phyloP scores from a whole-genome alignment of 164 flowering plant genomes.

The Stephania japonica region DNA sequence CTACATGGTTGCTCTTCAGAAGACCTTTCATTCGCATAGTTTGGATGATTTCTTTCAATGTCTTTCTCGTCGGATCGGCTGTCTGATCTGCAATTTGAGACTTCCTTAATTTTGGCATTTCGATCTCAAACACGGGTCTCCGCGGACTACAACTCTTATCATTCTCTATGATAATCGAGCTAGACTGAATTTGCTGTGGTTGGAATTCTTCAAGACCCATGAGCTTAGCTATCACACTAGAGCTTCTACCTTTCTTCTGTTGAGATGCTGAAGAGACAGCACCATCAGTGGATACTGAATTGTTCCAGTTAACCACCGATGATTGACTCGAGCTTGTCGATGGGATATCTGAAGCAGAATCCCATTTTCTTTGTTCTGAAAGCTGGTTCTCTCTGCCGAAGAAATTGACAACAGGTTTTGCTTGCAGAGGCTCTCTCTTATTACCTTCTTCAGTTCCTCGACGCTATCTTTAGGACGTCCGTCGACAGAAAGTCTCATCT shows the following conservation, averaged over 20 bases:
- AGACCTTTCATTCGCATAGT: conserved; percentile 50
- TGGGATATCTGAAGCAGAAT: conserved; percentile 32
- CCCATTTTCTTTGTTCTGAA: conserved; percentile 18
- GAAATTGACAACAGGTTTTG: conserved; percentile 42
- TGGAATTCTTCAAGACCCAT: conserved; percentile 75
- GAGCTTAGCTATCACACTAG: conserved; percentile 78
- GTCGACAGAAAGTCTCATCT: conserved; percentile 33
- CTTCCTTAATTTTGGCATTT: conserved; percentile 41
- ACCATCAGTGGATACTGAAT: conserved; percentile 24
- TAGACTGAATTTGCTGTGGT: conserved; percentile 22
- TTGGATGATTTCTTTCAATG: conserved; percentile 50
- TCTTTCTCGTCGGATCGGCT: conserved; percentile 27
- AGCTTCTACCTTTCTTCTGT: conserved; percentile 30
- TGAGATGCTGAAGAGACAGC: conserved; percentile 24
- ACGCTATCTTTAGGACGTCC: conserved; percentile 33
- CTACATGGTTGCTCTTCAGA: conserved; percentile 26
- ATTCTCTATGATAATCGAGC: conserved; percentile 16
- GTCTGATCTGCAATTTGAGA: conserved; percentile 17
- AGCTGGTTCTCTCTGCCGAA: conserved; percentile 18
- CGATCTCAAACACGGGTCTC: conserved; percentile 38
- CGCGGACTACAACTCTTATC: conserved; percentile 17
- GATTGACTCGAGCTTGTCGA: conserved; percentile 62
- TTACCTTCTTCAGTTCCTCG: conserved; percentile 45
- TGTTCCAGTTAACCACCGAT: conserved; percentile 22
- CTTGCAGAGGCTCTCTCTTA: conserved; percentile 33